Evolutionary conservation across 1,284 basidiomycete species (phyloP).

Genomic region (Ceratorhiza oryzae-sativae): DNA sequence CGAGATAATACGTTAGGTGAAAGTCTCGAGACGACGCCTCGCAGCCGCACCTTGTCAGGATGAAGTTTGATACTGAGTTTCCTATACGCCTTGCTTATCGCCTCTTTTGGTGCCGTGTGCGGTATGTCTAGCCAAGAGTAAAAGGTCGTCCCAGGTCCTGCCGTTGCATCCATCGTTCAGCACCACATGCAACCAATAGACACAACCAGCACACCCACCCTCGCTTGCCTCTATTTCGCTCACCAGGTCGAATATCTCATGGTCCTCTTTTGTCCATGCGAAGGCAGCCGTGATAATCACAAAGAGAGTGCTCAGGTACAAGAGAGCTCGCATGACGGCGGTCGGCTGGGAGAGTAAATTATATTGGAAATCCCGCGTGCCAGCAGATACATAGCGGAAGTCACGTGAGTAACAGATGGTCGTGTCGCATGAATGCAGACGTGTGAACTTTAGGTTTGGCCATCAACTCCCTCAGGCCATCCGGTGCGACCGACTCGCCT

Average conservation of each 20-base stretch:
- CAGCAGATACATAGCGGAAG: conserved; percentile 11
- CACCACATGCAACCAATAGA: background rate
- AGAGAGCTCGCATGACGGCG: conserved; percentile 29
- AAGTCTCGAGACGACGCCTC: conserved; percentile 53
- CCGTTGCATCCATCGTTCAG: conserved; percentile 33
- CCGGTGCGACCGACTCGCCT: too few species aligned
- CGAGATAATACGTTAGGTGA: conserved; percentile 62
- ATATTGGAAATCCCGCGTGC: conserved; percentile 29
- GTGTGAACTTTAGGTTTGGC: too few species aligned
- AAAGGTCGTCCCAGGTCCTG: conserved; percentile 86
- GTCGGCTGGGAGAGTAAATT: conserved; percentile 8
- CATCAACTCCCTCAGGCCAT: too few species aligned
- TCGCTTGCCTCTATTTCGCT: conserved; percentile 80
- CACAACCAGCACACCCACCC: conserved; percentile 56
- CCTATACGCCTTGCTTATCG: conserved; percentile 87
- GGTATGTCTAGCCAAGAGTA: conserved; percentile 85
- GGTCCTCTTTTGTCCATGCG: conserved; percentile 69
- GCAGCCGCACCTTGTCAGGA: conserved; percentile 57
- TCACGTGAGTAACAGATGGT: conserved; percentile 2
- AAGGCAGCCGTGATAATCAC: conserved; percentile 26
- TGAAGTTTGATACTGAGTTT: conserved; percentile 88
- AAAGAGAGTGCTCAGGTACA: conserved; percentile 29
- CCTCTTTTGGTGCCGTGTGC: conserved; percentile 68
- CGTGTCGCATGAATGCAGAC: too few species aligned
- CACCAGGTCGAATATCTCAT: conserved; percentile 97